Percentiles rank a stretch among this genome's conserved stretches.
Evolutionary conservation across 768 basidiomycete species (phyloP).

Genomic region (Boletus sp.): DNA sequence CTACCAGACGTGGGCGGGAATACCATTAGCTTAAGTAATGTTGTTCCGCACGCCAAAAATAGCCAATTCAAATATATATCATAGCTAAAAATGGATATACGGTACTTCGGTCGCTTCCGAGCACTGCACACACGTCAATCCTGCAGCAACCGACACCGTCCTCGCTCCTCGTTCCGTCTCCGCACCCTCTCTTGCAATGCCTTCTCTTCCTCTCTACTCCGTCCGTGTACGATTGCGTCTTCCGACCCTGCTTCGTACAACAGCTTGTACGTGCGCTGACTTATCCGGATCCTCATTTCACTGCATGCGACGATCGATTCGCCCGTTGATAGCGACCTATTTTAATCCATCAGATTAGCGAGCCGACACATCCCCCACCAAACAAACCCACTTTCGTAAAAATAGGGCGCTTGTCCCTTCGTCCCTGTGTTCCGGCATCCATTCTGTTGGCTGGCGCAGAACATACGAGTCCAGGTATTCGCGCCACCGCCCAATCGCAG

Average conservation of each 20-base stretch:
- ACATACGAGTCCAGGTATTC: slow-evolving; percentile 76
- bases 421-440: slow-evolving; percentile 47
- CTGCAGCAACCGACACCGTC: slow-evolving; percentile 40
- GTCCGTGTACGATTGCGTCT: slow-evolving; percentile 46
- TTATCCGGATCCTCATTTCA: slow-evolving; percentile 49
- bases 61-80: not conserved
- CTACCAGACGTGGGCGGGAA: slow-evolving; percentile 10
- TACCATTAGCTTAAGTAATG: slow-evolving; percentile 25
- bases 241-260: slow-evolving; percentile 68
- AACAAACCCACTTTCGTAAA: slow-evolving; percentile 54
- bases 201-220: slow-evolving; percentile 34
- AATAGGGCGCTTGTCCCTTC: slow-evolving; percentile 43
- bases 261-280: slow-evolving; percentile 61
- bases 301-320: slow-evolving; percentile 23
- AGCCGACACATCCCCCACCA: slow-evolving; percentile 7
- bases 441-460: slow-evolving; percentile 68
- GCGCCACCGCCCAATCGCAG: slow-evolving; percentile 58
- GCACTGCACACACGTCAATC: slow-evolving; percentile 4
- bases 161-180: slow-evolving; percentile 56
- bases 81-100: slow-evolving; percentile 2
- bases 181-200: slow-evolving; percentile 39
- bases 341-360: slow-evolving; percentile 37
- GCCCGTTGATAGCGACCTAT: slow-evolving; percentile 49
- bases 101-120: not conserved
- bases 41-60: slow-evolving; percentile 19